Base-by-base conservation (phyloP, 495 filamentous ascomycete genomes). In the Talaromyces nanjingensis region DNA sequence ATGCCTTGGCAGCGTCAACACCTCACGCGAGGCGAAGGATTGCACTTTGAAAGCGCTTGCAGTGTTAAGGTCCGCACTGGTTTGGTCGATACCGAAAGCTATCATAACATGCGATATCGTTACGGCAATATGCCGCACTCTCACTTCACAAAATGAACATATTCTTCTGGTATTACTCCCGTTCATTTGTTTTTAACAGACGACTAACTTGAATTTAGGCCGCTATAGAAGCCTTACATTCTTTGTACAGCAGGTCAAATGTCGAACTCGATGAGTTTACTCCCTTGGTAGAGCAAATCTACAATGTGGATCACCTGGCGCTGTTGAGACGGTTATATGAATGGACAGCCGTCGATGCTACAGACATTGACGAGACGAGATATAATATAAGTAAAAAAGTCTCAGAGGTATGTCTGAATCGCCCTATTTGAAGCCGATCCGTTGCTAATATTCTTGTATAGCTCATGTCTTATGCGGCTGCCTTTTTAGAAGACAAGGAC, bases 321-420 rank as follows among this genome's bases (percentile, higher is more conserved):
- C 80, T 96, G n/a, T 84, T 93, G 60, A 83, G 83, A 65, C 84
- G 85, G 64, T 81, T 97, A 27, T 93, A 89, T 69, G 83, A 92
- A 67, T 96, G 91, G 90, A 90, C 91, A 1, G 74, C 86, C 6
- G 87, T 93, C 63, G 89, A 93, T 60, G 81, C 89, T 7, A 79
- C 87, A 53, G 87, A 94, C 69, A 84, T 93, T 31, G 91, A 96
- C 69, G 92, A 97, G 63, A 89, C 91, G 64, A 93, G 91, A 71
- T 98, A 98, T 71, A 83, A 90, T 37, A 86, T 98, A 66, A 86
- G 89, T 22, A 97, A 97, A 77, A 96, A 93, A 76, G 85, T 98
- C 42, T 92, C 93, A 4, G 94, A 98, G 86, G 91, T 91, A 79
- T 71, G 73, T 64, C 31, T 54, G 24, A 56, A 14, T 16, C 16